Base-by-base conservation (phyloP, 805 yeast genomes). In the Metschnikowia arizonensis region DNA sequence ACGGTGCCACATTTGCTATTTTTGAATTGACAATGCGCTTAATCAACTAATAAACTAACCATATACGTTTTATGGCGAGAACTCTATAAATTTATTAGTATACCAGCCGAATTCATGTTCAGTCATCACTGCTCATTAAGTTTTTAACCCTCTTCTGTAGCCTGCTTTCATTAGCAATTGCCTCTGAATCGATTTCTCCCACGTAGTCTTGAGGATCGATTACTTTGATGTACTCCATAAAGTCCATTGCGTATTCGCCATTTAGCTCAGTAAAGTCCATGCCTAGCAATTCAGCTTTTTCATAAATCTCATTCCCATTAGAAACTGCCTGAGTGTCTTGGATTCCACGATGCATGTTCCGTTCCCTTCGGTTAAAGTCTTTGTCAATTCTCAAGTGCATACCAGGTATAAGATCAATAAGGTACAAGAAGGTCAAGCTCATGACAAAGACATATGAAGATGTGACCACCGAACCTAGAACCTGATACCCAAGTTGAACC, bases 1-100 rank as follows among this genome's bases (percentile, higher is more conserved):
- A 93, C 62, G 99, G 96, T 33, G 96, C 95, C 25, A 95, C 99
- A 0, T 93, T 93, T 68, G 84, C 88, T 35, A 89, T 95, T 2
- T 93, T 93, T 63, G 99, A 93, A 65, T 66, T 85, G 41, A 86
- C 96, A 4, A 84, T 90, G 85, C 80, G 96, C 67, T 55, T 72
- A 23, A 60, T 79, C 36, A 70, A 63, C 47, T 74, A 52, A 50
- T 18, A 19, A 2, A 12, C 15, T 18, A 10, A 15, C 18, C 21
- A 37, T 28, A n/a, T 9, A 37, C 32, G 19, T 18, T 37, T 29
- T 12, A 8, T 25, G 8, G 24, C 32, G 19, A 37, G n/a, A 14
- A 21, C 21, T 18, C 21, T 15, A 34, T 34, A 5, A 10, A 25
- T 34, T 8, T 14, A 14, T 34, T 7, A 14, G 8, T 23, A 9